Conservation (phyloP, 108 stramenopile species). For the Pseudonitzschia delicatissima region DNA sequence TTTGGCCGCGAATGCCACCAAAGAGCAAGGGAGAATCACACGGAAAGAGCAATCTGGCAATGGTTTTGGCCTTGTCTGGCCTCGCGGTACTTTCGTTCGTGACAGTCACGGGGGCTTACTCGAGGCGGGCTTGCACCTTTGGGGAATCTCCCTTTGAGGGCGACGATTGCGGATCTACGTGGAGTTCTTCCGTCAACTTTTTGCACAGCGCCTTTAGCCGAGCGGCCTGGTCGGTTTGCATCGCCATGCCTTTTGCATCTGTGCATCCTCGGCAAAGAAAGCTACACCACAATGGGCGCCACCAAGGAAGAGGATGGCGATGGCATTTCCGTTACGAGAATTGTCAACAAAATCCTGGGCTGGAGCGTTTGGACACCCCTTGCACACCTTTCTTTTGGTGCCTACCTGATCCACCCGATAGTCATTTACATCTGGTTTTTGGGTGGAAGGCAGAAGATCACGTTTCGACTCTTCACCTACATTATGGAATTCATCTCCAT, state of each 20-base stretch:
- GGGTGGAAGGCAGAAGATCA: slow-evolving; percentile 33
- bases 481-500: slow-evolving; percentile 33
- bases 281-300: background rate
- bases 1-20: slow-evolving; percentile 12
- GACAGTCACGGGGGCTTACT: slow-evolving; percentile 46
- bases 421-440: slow-evolving; percentile 47
- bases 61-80: slow-evolving; percentile 19
- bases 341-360: slow-evolving; percentile 23
- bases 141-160: slow-evolving; percentile 29
- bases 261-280: slow-evolving; percentile 13
- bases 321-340: slow-evolving; percentile 1
- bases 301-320: background rate
- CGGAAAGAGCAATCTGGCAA: slow-evolving; percentile 4
- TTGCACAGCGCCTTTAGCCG: slow-evolving; percentile 37
- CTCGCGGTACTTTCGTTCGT: slow-evolving; percentile 30
- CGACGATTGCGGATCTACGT: slow-evolving; percentile 39
- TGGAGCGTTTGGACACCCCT: slow-evolving; percentile 54
- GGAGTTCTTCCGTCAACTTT: slow-evolving; percentile 30
- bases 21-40: background rate
- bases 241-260: slow-evolving; percentile 34
- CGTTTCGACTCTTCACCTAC: slow-evolving; percentile 33
- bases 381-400: slow-evolving; percentile 43
- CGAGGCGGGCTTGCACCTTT: slow-evolving; percentile 46
- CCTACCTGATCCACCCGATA: slow-evolving; percentile 59
- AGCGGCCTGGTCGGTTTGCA: slow-evolving; percentile 39